phyloP scores from a whole-genome alignment of 2,329 filamentous ascomycete genomes.

The Neonectria neomacrospora region DNA sequence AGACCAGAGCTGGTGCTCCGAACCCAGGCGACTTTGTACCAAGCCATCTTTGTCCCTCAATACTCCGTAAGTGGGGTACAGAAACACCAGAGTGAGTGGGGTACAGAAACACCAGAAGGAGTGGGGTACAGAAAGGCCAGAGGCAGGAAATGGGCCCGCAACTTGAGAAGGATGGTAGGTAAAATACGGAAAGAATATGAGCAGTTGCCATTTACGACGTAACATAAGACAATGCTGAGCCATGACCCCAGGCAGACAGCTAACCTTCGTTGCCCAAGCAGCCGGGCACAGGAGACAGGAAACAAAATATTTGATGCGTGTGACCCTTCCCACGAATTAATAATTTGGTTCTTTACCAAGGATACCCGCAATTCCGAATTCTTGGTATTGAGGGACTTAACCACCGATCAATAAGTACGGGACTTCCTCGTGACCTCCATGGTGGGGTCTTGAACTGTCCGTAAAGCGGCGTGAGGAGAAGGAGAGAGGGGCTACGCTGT shows the following conservation, averaged over 20 bases:
- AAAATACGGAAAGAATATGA: neutral
- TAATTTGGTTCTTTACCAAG: neutral
- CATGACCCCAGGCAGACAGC: neutral
- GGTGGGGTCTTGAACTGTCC: conserved; percentile 4
- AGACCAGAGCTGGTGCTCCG: neutral
- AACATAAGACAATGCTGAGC: neutral
- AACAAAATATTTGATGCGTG: neutral
- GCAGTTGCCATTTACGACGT: no score
- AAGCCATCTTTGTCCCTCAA: neutral
- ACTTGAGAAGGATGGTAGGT: neutral
- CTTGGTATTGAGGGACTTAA: neutral
- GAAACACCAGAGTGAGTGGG: neutral
- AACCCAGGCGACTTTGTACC: neutral
- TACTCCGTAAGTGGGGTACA: neutral
- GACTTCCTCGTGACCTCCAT: conserved; percentile 11
- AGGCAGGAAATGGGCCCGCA: neutral
- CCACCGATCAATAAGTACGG: neutral
- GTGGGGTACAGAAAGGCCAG: no score
- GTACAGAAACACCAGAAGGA: no score
- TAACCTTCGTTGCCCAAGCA: conserved; percentile 1
- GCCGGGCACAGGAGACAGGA: neutral
- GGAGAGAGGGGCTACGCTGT: neutral
- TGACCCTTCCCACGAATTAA: neutral
- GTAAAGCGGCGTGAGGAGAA: neutral
- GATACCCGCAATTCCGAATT: neutral